phyloP scores from a whole-genome alignment of 306 rosid species.

The Oxytropis ochrocephala region DNA sequence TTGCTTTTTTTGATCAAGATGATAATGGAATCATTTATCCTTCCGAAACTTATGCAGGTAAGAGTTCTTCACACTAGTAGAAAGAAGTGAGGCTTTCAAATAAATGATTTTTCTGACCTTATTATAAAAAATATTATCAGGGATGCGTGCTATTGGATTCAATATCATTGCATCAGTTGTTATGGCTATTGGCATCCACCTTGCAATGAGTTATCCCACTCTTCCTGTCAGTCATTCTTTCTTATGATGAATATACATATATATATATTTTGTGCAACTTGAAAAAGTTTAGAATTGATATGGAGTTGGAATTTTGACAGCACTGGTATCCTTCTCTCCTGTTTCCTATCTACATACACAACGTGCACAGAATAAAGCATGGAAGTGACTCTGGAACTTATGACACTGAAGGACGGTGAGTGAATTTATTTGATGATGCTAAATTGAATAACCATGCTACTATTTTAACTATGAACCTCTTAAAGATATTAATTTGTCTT shows the following conservation, averaged over 20 bases:
- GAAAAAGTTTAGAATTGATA: background rate
- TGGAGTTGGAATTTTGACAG: slow-evolving; percentile 23
- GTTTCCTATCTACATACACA: slow-evolving; percentile 61
- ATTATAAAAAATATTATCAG: slow-evolving; percentile 26
- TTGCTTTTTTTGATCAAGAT: slow-evolving; percentile 70
- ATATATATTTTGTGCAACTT: background rate
- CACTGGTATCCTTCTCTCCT: slow-evolving; percentile 76
- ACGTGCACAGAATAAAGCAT: slow-evolving; percentile 66
- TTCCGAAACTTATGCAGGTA: slow-evolving; percentile 78
- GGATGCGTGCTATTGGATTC: slow-evolving; percentile 67
- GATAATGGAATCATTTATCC: slow-evolving; percentile 77
- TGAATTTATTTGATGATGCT: background rate
- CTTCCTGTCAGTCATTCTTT: slow-evolving; percentile 53
- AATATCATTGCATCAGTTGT: slow-evolving; percentile 48
- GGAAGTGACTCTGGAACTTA: slow-evolving; percentile 81
- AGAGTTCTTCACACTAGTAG: background rate
- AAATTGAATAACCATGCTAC: background rate
- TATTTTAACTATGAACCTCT: background rate
- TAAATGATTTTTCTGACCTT: background rate
- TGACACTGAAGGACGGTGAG: slow-evolving; percentile 86
- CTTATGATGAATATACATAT: no score
- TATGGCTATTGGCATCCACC: slow-evolving; percentile 37
- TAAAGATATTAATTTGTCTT: background rate
- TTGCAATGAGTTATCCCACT: slow-evolving; percentile 52
- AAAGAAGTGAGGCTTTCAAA: background rate